Evolutionary conservation across 495 filamentous ascomycete genomes (phyloP).

Genomic region (Penicillium lividum): DNA sequence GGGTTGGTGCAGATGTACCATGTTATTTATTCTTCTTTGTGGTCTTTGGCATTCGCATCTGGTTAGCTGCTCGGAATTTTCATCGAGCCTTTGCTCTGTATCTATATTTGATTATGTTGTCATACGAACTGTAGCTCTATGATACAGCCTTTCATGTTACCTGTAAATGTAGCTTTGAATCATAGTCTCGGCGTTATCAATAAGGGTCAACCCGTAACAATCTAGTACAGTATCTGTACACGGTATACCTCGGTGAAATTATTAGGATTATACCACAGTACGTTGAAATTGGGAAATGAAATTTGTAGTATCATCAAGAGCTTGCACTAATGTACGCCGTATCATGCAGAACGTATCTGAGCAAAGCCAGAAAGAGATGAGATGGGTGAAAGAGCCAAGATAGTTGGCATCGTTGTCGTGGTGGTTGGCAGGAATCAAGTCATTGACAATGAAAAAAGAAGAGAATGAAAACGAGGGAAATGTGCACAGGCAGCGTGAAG

Average conservation of each 20-base stretch:
- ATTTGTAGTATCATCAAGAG: conserved; percentile 18
- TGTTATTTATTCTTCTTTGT: neutral
- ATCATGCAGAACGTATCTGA: conserved; percentile 31
- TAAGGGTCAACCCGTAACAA: neutral
- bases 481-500: conserved; percentile 4
- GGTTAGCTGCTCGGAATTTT: neutral
- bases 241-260: too few relatives aligned
- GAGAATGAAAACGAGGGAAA: conserved; percentile 10
- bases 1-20: neutral
- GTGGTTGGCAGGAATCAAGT: conserved; percentile 14
- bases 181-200: neutral
- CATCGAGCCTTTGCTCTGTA: conserved; percentile 7
- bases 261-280: neutral
- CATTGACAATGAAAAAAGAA: conserved; percentile 12
- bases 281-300: neutral
- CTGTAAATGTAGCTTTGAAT: neutral
- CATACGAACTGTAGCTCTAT: neutral
- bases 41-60: neutral
- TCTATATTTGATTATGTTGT: conserved; percentile 2
- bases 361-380: conserved; percentile 15
- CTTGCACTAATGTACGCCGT: conserved; percentile 31
- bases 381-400: conserved; percentile 10
- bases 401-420: conserved; percentile 12
- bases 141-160: neutral
- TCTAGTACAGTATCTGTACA: too few relatives aligned